Conservation (phyloP, 2,329 filamentous ascomycete genomes). For the Furcasterigmium furcatum region DNA sequence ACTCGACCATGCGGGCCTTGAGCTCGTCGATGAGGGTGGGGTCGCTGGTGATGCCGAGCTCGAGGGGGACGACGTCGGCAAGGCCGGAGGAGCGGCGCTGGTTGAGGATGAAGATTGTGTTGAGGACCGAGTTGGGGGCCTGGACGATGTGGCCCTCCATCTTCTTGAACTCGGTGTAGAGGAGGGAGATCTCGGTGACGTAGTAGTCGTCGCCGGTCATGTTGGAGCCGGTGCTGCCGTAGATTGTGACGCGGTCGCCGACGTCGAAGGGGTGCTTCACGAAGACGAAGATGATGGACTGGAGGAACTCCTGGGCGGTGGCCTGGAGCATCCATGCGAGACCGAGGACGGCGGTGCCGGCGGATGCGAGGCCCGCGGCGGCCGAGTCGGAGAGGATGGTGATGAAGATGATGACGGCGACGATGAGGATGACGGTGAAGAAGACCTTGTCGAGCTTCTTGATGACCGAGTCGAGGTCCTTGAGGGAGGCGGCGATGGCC, state of each 20-base stretch:
- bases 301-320: conserved; percentile 90
- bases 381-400: conserved; percentile 87
- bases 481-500: conserved; percentile 89
- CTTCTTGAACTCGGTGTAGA: conserved; percentile 98
- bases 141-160: conserved; percentile 97
- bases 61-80: conserved; percentile 79
- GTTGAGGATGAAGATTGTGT: conserved; percentile 91
- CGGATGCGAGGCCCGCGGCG: conserved; percentile 85
- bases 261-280: conserved; percentile 98
- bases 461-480: conserved; percentile 92
- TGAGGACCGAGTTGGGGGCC: conserved; percentile 90
- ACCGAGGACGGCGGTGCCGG: conserved; percentile 82
- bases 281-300: conserved; percentile 93
- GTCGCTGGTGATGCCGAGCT: conserved; percentile 86
- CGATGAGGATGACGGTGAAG: conserved; percentile 78
- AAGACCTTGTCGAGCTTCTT: conserved; percentile 87
- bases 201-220: conserved; percentile 90
- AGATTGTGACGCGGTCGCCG: conserved; percentile 87
- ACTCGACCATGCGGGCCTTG: conserved; percentile 76
- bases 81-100: conserved; percentile 86
- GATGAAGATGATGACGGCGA: conserved; percentile 82
- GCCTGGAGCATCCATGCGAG: conserved; percentile 90
- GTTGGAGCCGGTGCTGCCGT: conserved; percentile 80
- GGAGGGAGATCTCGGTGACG: conserved; percentile 86
- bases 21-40: conserved; percentile 79